Evolutionary conservation across 2,329 filamentous ascomycete genomes (phyloP).

Genomic region (Sporothrix humicola): DNA sequence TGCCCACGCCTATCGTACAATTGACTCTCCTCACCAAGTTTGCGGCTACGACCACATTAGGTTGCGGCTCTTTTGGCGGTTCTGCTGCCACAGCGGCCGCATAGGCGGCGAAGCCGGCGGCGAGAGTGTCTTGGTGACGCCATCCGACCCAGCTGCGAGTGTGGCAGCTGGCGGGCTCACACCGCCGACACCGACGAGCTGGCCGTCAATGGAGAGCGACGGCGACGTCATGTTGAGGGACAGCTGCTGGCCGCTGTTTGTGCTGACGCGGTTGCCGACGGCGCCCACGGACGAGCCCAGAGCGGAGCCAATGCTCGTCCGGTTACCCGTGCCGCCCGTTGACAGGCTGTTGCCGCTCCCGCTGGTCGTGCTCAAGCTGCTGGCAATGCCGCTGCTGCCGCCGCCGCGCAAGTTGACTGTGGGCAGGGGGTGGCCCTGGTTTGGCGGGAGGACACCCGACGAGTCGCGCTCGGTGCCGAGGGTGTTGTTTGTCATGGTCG

Average conservation of each 20-base stretch:
- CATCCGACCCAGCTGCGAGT: background rate
- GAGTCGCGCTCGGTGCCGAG: conserved; percentile 19
- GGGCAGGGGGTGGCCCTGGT: background rate
- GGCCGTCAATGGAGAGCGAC: conserved; percentile 20
- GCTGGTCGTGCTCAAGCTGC: background rate
- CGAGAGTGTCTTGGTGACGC: background rate
- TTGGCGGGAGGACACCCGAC: conserved; percentile 9
- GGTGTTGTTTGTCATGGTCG: background rate
- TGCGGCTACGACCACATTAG: conserved; percentile 48
- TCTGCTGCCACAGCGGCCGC: conserved; percentile 61
- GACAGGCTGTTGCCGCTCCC: background rate
- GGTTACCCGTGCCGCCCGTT: background rate
- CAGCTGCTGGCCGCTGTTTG: conserved; percentile 18
- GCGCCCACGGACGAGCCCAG: background rate
- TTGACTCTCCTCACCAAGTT: no score
- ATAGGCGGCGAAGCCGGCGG: conserved; percentile 15
- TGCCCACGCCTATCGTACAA: background rate
- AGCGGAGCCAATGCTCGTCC: background rate
- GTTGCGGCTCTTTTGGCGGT: conserved; percentile 55
- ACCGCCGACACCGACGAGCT: background rate
- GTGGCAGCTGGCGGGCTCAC: conserved; percentile 14
- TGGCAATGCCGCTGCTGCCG: conserved; percentile 22
- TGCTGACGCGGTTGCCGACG: background rate
- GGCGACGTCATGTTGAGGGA: conserved; percentile 29
- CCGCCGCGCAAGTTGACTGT: conserved; percentile 22